Base-by-base conservation (phyloP, 345 rosid genomes). In the Microthlaspi erraticum region DNA sequence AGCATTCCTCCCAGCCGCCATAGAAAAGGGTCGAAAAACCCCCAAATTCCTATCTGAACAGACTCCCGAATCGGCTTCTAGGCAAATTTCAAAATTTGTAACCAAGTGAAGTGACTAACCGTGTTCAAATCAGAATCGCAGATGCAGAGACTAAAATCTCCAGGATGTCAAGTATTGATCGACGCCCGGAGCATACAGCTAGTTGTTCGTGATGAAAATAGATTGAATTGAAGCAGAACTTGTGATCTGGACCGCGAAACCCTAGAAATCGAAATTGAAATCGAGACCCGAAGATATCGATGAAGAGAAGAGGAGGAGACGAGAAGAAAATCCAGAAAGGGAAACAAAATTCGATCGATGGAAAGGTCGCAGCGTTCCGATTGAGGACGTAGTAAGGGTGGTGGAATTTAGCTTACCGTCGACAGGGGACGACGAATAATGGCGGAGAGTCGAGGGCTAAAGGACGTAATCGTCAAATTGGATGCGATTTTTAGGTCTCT, bases 1-100 rank as follows among this genome's bases (percentile, higher is more conserved):
- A 48, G 87, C 86, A 81, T 82, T 86, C 75, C 88, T 86, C 82
- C 96, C 93, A 77, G 94, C 87, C 16, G 97, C 93, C 98, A 93
- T 93, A 54, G 1, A 9, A 29, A 20, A 62, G 56, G 57, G 19
- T 12, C 2, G 42, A 31, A 41, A 31, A 53, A 2, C 9, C 46
- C 66, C 44, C 31, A 13, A 60, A 59, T 14, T 10, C 68, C 73
- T 74, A 66, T 5, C 14, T 11, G 8, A 41, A 38, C 59, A 16
- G 20, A 57, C 45, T 36, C 60, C 56, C 34, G 50, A 65, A 32
- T 65, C 60, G 29, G 71, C 72, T 48, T 39, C 53, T 16, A 54
- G 55, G 20, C 36, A 44, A 55, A 66, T 31, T 2, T 26, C n/a
- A 3, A 37, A 36, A 3, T 12, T 3, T 10, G 43, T 10, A 26